Evolutionary conservation across 2,329 filamentous ascomycete species (phyloP), one percentile per base, ranked within the genome.

Genomic region (Rutstroemia sp.): DNA sequence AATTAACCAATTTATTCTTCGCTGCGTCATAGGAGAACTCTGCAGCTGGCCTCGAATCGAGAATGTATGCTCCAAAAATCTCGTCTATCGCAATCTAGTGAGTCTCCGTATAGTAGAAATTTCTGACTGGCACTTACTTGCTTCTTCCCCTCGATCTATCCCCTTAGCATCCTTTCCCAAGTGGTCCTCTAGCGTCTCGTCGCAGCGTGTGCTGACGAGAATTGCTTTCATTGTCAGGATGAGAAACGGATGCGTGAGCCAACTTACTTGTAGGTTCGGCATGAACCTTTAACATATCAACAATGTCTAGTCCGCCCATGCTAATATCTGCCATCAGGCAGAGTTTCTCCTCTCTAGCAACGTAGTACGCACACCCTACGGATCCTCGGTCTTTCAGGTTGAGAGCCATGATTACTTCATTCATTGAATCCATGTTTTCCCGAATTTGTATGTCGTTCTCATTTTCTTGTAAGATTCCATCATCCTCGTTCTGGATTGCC

Each of bases 331-430:
- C 84, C 67, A 95, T 84, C 45, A 96, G 76, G 57, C 81, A 86
- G 3, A 96, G 71, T 38, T 78, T 82, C 65, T 88, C 84, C 41
- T 90, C 82, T 25, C 78, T 73, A 5, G 85, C 83, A 48, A 86
- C 75, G 67, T 92, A 96, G 67, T 92, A 95, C 47, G 89, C 86
- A 69, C 91, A 96, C 0, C 92, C 92, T 17, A 96, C 77, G 0
- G 79, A 84, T 0, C 81, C 83, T 30, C 81, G 79, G n/a, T 84
- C 79, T 60, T 79, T 83, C 68, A 92, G 77, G 57, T 95, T 84
- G 23, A 96, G 75, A 0, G 89, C 88, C 83, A 95, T 89, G 57
- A 95, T 79, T 25, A 90, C 73, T 67, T 94, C 88, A 56, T 81
- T 79, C 39, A 84, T 67, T 0, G 73, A 67, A 56, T 85, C 81